Evolutionary conservation across 768 basidiomycete species (phyloP).

Genomic region (Phaffia australis): DNA sequence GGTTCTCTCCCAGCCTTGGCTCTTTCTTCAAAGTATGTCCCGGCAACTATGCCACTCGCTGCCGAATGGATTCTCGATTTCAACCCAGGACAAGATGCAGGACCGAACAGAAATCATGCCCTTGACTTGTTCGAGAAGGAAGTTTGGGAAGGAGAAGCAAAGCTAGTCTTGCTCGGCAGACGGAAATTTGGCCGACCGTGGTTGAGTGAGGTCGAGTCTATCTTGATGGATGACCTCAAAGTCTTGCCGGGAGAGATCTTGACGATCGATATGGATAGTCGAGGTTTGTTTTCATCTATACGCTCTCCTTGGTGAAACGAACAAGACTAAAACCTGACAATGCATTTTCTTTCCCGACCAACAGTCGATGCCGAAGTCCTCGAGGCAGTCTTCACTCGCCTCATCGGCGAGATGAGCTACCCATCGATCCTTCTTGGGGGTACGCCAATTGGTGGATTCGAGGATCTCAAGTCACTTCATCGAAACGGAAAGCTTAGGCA

Average conservation of each 20-base stretch:
- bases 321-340: neutral
- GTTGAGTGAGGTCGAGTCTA: neutral
- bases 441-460: slow-evolving; percentile 15
- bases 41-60: slow-evolving; percentile 1
- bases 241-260: slow-evolving; percentile 1
- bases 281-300: slow-evolving; percentile 3
- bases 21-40: neutral
- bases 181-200: neutral
- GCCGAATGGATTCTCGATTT: slow-evolving; percentile 24
- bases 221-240: slow-evolving; percentile 1
- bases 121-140: slow-evolving; percentile 8
- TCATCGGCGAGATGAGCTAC: neutral
- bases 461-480: slow-evolving; percentile 16
- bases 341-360: neutral
- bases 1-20: slow-evolving; percentile 15
- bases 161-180: slow-evolving; percentile 12
- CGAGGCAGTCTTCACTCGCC: slow-evolving; percentile 8
- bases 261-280: slow-evolving; percentile 10
- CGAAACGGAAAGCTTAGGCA: slow-evolving; percentile 4
- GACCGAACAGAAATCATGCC: neutral
- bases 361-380: slow-evolving; percentile 14
- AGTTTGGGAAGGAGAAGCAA: slow-evolving; percentile 13
- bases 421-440: slow-evolving; percentile 20
- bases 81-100: slow-evolving; percentile 11
- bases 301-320: too few species aligned